Evolutionary conservation across 2,329 filamentous ascomycete species (phyloP), one percentile per base, ranked within the genome.

Genomic region (Curvularia sp.): DNA sequence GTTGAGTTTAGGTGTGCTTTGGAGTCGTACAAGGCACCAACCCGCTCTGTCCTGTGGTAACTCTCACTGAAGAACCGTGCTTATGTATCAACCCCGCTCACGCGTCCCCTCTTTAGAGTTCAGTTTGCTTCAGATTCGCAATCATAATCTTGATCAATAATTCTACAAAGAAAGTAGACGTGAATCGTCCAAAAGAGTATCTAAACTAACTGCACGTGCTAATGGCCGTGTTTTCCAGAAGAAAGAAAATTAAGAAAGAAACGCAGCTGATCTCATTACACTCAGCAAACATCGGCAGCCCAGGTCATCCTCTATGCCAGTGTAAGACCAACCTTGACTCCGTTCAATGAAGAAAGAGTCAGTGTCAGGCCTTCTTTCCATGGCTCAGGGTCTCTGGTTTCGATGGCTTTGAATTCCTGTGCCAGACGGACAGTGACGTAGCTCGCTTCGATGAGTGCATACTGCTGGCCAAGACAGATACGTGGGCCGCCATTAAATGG

Each of bases 401-500:
- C 74, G 52, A 76, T 57, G 30, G 46, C 52, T 30, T 55, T 58
- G 61, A 77, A 76, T 57, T 72, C 66, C 55, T 77, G 74, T 47
- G 71, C 65, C 31, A 77, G 33, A 30, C 75, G 60, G 5, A 68
- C 69, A 5, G 71, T 72, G 28, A 77, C 72, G 50, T 75, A 77
- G 33, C 71, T 60, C 6, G 75, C 75, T 50, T 77, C 75, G 0
- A 73, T 74, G 3, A 76, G 61, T 28, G 75, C 75, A 49, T 76
- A 77, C 48, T 77, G 73, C 61, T 75, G 74, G 5, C 75, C 75
- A 12, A 78, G 57, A 50, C 74, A 77, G 48, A 77, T 74, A 3
- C 73, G 61, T n/a, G 76, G 76, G 1, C 76, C 76, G 33, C 76
- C 76, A 46, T 77, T 77, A 61, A 78, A 78, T 0, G 76, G 76